A percentile compares a stretch with the other conserved stretches of the same genome.
Evolutionary conservation across 805 yeast species (phyloP).

Genomic region (Komagataella pastoris): DNA sequence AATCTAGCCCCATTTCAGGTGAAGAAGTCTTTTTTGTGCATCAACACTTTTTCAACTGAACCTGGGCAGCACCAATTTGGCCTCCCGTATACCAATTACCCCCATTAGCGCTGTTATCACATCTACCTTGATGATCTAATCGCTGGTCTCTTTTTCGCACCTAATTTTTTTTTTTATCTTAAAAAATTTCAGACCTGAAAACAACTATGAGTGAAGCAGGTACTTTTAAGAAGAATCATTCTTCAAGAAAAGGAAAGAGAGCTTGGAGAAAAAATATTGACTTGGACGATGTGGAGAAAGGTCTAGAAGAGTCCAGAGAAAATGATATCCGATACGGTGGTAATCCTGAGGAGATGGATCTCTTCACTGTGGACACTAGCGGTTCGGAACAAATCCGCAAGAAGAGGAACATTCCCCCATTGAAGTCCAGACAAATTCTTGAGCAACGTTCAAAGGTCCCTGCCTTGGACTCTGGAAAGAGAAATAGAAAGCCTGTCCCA

Average conservation of each 20-base stretch:
- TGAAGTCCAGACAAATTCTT: conserved; percentile 45
- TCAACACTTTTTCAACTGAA: no score
- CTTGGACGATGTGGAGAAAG: conserved; percentile 61
- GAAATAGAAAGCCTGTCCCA: conserved; percentile 31
- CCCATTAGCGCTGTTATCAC: background rate
- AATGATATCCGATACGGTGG: conserved; percentile 38
- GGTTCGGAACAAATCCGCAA: conserved; percentile 34
- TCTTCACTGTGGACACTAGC: conserved; percentile 55
- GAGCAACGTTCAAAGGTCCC: conserved; percentile 69
- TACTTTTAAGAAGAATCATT: conserved; percentile 36
- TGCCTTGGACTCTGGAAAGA: conserved; percentile 28
- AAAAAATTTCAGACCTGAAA: background rate
- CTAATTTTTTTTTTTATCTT: background rate
- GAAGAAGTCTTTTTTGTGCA: no score
- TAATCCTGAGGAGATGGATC: conserved; percentile 22
- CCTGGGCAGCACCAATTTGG: background rate
- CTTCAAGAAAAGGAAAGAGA: conserved; percentile 84
- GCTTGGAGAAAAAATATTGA: conserved; percentile 93
- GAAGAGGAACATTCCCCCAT: conserved; percentile 20
- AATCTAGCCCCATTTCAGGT: no score
- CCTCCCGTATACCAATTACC: background rate
- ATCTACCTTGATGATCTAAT: background rate
- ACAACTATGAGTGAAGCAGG: background rate
- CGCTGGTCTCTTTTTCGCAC: background rate
- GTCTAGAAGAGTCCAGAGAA: conserved; percentile 58